These are phyloP conservation scores for Pythium coloratum DNA, from an alignment of 352 stramenopile genomes.

Conservation along the genomic window DNA sequence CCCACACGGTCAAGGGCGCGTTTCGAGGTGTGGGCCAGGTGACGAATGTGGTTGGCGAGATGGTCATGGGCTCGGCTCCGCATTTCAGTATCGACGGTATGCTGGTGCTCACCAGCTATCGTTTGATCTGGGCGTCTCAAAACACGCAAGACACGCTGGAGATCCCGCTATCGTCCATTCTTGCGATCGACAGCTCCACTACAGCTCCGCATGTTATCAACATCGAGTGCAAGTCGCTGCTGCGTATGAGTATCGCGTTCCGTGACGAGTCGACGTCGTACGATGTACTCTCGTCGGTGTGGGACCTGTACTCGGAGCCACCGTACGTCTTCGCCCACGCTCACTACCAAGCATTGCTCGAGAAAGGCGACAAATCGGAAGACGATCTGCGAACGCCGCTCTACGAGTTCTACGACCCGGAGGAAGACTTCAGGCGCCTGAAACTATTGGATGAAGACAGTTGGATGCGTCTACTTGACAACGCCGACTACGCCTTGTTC, in stretches of 20 bases:
- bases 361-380: slow-evolving; percentile 35
- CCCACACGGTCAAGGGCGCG: slow-evolving; percentile 84
- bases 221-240: slow-evolving; percentile 81
- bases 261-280: slow-evolving; percentile 76
- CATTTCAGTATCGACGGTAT: slow-evolving; percentile 88
- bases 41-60: slow-evolving; percentile 85
- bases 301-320: slow-evolving; percentile 60
- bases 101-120: slow-evolving; percentile 83
- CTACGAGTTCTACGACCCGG: slow-evolving; percentile 65
- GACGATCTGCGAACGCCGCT: slow-evolving; percentile 44
- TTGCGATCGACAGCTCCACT: slow-evolving; percentile 76
- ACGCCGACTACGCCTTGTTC: slow-evolving; percentile 88
- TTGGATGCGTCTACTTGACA: slow-evolving; percentile 86
- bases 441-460: slow-evolving; percentile 78
- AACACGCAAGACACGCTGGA: slow-evolving; percentile 80
- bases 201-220: slow-evolving; percentile 82
- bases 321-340: slow-evolving; percentile 78
- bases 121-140: slow-evolving; percentile 83
- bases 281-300: slow-evolving; percentile 72
- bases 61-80: slow-evolving; percentile 79
- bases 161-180: slow-evolving; percentile 77
- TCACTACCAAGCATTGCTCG: slow-evolving; percentile 69
- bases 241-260: slow-evolving; percentile 84
- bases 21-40: slow-evolving; percentile 85
- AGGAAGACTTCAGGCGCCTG: slow-evolving; percentile 79